Conservation (phyloP, 495 filamentous ascomycete genomes). For the Penicillium taxi region DNA sequence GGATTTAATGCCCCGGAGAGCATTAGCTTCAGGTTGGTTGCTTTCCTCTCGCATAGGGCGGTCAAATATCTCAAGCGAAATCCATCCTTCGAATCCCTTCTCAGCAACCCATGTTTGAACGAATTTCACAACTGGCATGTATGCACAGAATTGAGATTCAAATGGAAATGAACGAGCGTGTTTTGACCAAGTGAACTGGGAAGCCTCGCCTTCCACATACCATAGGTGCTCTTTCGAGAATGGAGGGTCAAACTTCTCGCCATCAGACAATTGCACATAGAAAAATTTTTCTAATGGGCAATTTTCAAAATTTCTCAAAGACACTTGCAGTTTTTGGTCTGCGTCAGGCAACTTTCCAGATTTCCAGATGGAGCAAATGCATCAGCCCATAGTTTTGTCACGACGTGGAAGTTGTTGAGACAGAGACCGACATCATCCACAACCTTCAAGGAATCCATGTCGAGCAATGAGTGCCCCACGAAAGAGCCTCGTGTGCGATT, state of each 20-base stretch:
- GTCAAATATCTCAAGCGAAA: slow-evolving; percentile 68
- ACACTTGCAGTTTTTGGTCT: slow-evolving; percentile 42
- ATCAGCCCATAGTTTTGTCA: slow-evolving; percentile 57
- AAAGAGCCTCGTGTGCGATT: slow-evolving; percentile 64
- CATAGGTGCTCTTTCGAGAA: slow-evolving; percentile 55
- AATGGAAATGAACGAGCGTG: slow-evolving; percentile 65
- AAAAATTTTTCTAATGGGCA: slow-evolving; percentile 60
- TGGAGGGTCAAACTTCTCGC: slow-evolving; percentile 50
- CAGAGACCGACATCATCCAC: slow-evolving; percentile 65
- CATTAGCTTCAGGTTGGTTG: slow-evolving; percentile 13
- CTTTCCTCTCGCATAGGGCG: slow-evolving; percentile 48
- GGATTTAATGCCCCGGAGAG: slow-evolving; percentile 15
- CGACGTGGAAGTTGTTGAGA: slow-evolving; percentile 67
- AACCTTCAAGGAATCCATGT: slow-evolving; percentile 57
- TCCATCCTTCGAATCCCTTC: slow-evolving; percentile 58
- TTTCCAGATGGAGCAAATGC: slow-evolving; percentile 43
- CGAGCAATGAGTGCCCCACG: slow-evolving; percentile 58
- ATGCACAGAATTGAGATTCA: slow-evolving; percentile 54
- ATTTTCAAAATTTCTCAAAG: slow-evolving; percentile 35
- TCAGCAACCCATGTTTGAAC: slow-evolving; percentile 49
- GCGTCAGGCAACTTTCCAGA: slow-evolving; percentile 47
- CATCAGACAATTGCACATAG: slow-evolving; percentile 68
- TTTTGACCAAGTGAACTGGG: slow-evolving; percentile 67
- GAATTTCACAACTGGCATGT: slow-evolving; percentile 44
- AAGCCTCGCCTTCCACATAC: slow-evolving; percentile 52